Evolutionary conservation across 257 asterid species (phyloP).

Genomic region (Solanum infundibuliforme): DNA sequence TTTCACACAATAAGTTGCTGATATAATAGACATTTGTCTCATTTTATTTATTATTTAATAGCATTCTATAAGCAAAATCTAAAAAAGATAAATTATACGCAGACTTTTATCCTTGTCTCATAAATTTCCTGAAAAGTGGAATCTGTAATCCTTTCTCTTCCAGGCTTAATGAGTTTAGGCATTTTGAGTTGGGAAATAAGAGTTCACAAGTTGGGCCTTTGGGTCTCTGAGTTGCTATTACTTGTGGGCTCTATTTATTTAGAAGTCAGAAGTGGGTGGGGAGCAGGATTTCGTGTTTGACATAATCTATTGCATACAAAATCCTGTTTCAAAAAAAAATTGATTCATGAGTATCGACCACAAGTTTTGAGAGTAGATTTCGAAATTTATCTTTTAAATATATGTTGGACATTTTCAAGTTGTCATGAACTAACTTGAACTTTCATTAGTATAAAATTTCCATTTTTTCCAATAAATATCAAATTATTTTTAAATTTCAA

Average conservation of each 20-base stretch:
- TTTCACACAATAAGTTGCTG: neutral
- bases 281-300: neutral
- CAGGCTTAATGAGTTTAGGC: neutral
- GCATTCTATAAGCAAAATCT: too few relatives aligned
- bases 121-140: too few relatives aligned
- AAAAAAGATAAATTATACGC: too few relatives aligned
- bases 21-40: neutral
- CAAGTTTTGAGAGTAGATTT: neutral
- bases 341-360: too few relatives aligned
- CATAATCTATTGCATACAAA: neutral
- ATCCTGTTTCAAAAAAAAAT: too few relatives aligned
- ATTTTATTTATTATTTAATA: too few relatives aligned
- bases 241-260: neutral
- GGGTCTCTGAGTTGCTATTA: neutral
- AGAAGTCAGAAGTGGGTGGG: neutral
- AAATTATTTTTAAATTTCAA: too few relatives aligned
- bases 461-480: too few relatives aligned
- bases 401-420: neutral
- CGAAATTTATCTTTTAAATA: too few relatives aligned
- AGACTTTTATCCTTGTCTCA: too few relatives aligned
- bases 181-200: neutral
- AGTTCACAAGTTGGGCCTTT: neutral
- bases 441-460: neutral
- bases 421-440: neutral
- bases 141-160: too few relatives aligned